Evolutionary conservation across 2,329 filamentous ascomycete species (phyloP).

Genomic region (Trichoderma endophyticum): DNA sequence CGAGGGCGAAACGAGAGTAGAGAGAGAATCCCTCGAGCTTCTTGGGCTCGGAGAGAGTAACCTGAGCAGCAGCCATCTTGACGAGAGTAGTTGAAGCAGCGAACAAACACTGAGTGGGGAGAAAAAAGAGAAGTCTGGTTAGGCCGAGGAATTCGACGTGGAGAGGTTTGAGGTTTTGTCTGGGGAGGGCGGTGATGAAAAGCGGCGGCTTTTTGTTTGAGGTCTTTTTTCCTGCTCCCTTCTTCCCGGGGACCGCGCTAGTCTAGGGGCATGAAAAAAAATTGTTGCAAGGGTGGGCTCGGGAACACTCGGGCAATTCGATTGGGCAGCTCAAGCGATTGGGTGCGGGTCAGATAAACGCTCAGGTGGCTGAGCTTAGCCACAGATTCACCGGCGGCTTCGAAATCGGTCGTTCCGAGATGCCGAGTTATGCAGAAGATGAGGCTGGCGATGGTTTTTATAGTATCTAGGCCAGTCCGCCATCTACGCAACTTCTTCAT

Average conservation of each 20-base stretch:
- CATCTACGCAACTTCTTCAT: background rate
- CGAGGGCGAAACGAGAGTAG: conserved; percentile 95
- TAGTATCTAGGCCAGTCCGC: background rate
- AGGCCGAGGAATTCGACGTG: conserved; percentile 12
- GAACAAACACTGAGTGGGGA: conserved; percentile 12
- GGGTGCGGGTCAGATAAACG: background rate
- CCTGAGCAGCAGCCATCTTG: conserved; percentile 18
- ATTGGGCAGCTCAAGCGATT: background rate
- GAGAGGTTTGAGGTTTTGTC: conserved; percentile 12
- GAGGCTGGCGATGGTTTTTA: background rate
- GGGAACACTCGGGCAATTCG: conserved; percentile 18
- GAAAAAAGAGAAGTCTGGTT: background rate
- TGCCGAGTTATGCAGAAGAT: background rate
- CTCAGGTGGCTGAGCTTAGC: conserved; percentile 6
- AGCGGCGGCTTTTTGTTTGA: conserved; percentile 17
- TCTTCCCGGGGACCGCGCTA: conserved; percentile 10
- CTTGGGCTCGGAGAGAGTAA: conserved; percentile 34
- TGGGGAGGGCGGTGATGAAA: conserved; percentile 8
- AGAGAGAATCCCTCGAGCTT: conserved; percentile 59
- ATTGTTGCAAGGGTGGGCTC: background rate
- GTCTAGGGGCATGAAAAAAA: conserved; percentile 17
- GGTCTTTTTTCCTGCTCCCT: conserved; percentile 20
- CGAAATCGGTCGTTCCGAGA: conserved; percentile 1
- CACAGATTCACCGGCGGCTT: background rate
- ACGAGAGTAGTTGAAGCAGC: background rate